Conservation (phyloP, 768 basidiomycete species). For the Calocybe indica region DNA sequence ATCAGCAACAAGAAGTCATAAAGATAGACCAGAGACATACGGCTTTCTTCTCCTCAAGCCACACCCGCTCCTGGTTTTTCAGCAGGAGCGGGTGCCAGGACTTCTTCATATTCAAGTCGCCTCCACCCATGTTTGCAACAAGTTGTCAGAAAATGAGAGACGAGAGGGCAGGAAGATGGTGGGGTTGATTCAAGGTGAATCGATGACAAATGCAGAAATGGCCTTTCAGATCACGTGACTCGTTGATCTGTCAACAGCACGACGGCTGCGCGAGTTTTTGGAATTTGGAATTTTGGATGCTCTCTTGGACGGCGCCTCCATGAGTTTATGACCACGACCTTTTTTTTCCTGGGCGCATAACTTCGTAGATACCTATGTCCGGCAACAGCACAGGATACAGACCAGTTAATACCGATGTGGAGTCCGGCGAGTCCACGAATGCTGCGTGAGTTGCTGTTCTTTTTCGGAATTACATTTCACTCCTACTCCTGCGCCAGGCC, state of each 20-base stretch:
- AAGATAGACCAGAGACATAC: slow-evolving; percentile 37
- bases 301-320: background rate
- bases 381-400: no score
- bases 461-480: background rate
- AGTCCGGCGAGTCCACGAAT: slow-evolving; percentile 11
- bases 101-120: slow-evolving; percentile 99
- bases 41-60: slow-evolving; percentile 97
- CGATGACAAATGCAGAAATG: background rate
- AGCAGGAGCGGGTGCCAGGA: slow-evolving; percentile 98
- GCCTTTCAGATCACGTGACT: slow-evolving; percentile 7
- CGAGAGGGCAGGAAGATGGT: slow-evolving; percentile 2
- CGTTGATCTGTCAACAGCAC: background rate
- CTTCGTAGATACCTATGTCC: no score
- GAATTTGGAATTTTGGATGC: background rate
- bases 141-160: slow-evolving; percentile 7
- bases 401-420: slow-evolving; percentile 3
- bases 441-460: background rate
- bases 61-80: slow-evolving; percentile 98
- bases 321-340: background rate
- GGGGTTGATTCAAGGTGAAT: no score
- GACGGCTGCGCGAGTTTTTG: background rate
- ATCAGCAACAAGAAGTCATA: slow-evolving; percentile 8
- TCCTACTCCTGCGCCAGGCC: slow-evolving; percentile 37
- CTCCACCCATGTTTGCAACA: slow-evolving; percentile 87
- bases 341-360: no score